Conservation (phyloP, 768 basidiomycete species). For the Trametes villosa region DNA sequence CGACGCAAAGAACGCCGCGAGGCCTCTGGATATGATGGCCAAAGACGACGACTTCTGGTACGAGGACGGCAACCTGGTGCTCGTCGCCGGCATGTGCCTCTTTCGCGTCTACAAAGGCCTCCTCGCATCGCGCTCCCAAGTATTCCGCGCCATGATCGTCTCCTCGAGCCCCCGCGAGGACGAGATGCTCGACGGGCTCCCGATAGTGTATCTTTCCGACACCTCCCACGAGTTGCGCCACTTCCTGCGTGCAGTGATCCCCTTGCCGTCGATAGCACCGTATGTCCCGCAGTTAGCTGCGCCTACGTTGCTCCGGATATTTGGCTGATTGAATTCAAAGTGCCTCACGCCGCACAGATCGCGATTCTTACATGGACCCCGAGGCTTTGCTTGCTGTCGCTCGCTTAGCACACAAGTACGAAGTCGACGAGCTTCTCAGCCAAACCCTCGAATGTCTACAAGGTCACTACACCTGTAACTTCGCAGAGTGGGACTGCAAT, state of each 20-base stretch:
- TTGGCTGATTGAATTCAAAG: not conserved
- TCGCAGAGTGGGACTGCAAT: not conserved
- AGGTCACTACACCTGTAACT: not conserved
- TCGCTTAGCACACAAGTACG: slow-evolving; percentile 16
- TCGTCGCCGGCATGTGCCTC: slow-evolving; percentile 1
- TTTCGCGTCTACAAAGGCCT: slow-evolving; percentile 19
- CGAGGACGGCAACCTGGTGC: slow-evolving; percentile 24
- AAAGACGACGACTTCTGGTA: slow-evolving; percentile 20
- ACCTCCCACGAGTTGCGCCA: not conserved
- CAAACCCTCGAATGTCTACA: not conserved
- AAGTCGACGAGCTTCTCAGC: not conserved
- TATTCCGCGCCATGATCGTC: slow-evolving; percentile 1
- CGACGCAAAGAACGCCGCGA: too few species aligned
- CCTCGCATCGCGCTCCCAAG: not conserved
- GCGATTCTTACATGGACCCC: not conserved
- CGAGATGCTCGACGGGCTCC: slow-evolving; percentile 8
- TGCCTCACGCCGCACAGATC: not conserved
- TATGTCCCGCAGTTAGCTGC: too few species aligned
- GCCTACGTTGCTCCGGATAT: not conserved
- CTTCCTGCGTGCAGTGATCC: slow-evolving; percentile 3
- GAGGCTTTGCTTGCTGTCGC: not conserved
- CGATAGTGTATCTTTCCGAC: slow-evolving; percentile 16
- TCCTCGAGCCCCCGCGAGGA: not conserved
- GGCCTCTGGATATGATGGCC: too few species aligned
- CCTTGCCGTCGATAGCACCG: too few species aligned